phyloP scores from a whole-genome alignment of 2,329 filamentous ascomycete species.

The Colletotrichum aenigma region DNA sequence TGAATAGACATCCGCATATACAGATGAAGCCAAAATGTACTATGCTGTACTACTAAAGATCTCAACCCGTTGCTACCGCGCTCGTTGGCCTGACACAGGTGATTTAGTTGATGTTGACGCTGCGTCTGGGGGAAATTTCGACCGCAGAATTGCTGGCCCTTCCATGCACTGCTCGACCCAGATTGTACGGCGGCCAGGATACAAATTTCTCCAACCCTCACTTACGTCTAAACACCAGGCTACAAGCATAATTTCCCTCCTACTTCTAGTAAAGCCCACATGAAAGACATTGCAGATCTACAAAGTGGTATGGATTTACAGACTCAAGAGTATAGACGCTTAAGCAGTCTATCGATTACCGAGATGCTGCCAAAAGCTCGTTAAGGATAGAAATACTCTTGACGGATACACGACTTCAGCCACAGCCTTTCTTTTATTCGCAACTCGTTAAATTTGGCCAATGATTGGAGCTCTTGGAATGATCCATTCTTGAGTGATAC shows the following conservation, averaged over 20 bases:
- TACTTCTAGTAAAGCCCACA: rapidly evolving
- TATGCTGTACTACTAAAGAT: conserved; percentile 10
- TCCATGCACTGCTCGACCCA: too few species aligned
- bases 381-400: background rate
- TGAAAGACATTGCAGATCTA: background rate
- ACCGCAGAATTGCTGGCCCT: too few species aligned
- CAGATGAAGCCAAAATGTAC: conserved; percentile 12
- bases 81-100: background rate
- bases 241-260: background rate
- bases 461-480: too few species aligned
- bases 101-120: background rate
- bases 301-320: too few species aligned
- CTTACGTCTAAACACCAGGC: background rate
- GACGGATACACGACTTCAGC: background rate
- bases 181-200: too few species aligned
- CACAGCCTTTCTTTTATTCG: background rate
- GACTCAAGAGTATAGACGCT: too few species aligned
- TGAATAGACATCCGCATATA: conserved; percentile 19
- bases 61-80: background rate
- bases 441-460: too few species aligned
- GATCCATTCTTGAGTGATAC: too few species aligned
- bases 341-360: background rate
- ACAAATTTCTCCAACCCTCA: background rate
- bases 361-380: background rate
- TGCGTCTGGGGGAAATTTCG: too few species aligned